Evolutionary conservation across 23 red algal species (phyloP), one percentile per base, ranked within the genome.

Genomic region (Agarophyton chilense): DNA sequence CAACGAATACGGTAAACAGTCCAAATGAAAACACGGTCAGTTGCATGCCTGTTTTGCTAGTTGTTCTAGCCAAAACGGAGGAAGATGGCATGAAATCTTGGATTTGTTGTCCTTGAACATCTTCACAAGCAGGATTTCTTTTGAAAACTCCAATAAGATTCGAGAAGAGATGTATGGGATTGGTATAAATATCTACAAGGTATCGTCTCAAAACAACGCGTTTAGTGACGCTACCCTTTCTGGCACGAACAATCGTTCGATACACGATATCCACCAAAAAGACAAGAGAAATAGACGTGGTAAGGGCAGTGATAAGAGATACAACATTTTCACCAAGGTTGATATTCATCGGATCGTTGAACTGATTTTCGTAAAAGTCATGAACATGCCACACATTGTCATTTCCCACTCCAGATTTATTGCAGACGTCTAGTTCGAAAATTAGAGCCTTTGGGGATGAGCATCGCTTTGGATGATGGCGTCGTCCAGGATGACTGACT

Each of bases 321-420:
- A 74, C 68, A 3, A 1, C 3, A 29, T 74, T 74, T 49, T 74
- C 68, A 28, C 33, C 21, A 28, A 74, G 68, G 25, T 74, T 74
- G 33, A 74, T 12, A 18, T 74, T 74, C 19, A 47, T 42, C 8
- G 40, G 40, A 74, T 74, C 68, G 41, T 74, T 74, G 43, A 74
- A 74, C 1, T 49, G 4, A 29, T 74, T 1, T 28, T 74, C 68
- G 41, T 74, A 74, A 13, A 74, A 74, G 2, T 18, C 68, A 18
- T 19, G 68, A 4, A 74, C 41, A 16, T 47, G 1, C 68, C 68
- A 74, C n/a, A n/a, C n/a, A n/a, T n/a, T n/a, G n/a, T n/a, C n/a
- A n/a, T n/a, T n/a, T n/a, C n/a, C n/a, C n/a, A n/a, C n/a, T n/a
- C n/a, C n/a, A n/a, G n/a, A n/a, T n/a, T n/a, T n/a, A n/a, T n/a